Evolutionary conservation across 2,329 filamentous ascomycete species (phyloP).

Genomic region (Pseudomassariella vexata): DNA sequence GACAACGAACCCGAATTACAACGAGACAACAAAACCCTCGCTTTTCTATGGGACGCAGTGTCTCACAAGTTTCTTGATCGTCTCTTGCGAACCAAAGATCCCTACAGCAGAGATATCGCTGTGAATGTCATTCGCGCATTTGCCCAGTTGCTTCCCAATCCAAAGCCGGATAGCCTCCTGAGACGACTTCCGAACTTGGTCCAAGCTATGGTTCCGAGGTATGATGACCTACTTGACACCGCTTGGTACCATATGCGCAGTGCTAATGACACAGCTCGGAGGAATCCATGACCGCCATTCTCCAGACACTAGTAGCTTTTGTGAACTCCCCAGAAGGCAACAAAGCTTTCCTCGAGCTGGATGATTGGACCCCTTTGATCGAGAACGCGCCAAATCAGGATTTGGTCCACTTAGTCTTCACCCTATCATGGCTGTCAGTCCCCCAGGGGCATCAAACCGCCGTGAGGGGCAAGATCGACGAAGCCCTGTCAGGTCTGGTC

Average conservation of each 20-base stretch:
- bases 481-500: conserved; percentile 40
- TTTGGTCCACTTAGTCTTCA: conserved; percentile 49
- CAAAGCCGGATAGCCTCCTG: conserved; percentile 41
- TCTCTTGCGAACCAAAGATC: conserved; percentile 51
- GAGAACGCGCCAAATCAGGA: conserved; percentile 51
- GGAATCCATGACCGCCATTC: conserved; percentile 44
- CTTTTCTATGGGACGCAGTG: conserved; percentile 53
- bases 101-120: conserved; percentile 46
- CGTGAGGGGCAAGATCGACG: conserved; percentile 36
- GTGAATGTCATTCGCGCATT: conserved; percentile 61
- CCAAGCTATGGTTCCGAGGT: conserved; percentile 49
- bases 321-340: conserved; percentile 48
- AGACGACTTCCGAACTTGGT: conserved; percentile 49
- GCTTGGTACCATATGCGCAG: background rate
- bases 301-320: conserved; percentile 53
- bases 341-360: conserved; percentile 33
- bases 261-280: conserved; percentile 34
- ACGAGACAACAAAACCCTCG: conserved; percentile 37
- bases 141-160: conserved; percentile 47
- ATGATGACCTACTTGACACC: conserved; percentile 10
- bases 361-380: conserved; percentile 49
- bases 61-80: conserved; percentile 60
- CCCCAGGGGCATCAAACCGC: conserved; percentile 26
- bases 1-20: conserved; percentile 52
- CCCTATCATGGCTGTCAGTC: conserved; percentile 50